A percentile compares a stretch with the other conserved stretches of the same genome.
Evolutionary conservation across 106 monocot genomes (phyloP).

Genomic region (Acorus calamus): DNA sequence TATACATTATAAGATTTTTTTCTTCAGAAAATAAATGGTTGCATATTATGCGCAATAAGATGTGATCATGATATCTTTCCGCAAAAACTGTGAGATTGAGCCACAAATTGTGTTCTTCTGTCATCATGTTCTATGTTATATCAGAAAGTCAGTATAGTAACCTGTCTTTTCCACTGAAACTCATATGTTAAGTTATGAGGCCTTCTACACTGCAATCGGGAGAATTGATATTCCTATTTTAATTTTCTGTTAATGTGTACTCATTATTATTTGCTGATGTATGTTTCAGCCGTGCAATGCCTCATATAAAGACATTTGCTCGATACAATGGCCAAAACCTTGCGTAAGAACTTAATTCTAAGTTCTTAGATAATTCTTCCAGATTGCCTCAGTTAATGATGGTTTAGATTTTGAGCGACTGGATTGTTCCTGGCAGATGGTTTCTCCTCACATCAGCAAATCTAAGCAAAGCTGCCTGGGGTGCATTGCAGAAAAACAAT

Average conservation of each 20-base stretch:
- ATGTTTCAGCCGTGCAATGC: slow-evolving; percentile 77
- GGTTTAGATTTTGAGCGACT: neutral
- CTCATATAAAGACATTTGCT: slow-evolving; percentile 91
- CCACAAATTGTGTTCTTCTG: too few species aligned
- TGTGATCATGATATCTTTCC: too few species aligned
- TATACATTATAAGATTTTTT: too few species aligned
- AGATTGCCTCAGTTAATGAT: too few species aligned
- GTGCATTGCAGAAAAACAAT: slow-evolving; percentile 88
- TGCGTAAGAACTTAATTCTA: slow-evolving; percentile 50
- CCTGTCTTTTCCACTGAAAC: too few species aligned
- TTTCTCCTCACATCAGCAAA: slow-evolving; percentile 93
- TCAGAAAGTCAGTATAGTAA: too few species aligned
- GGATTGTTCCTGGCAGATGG: slow-evolving; percentile 44
- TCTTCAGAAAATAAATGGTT: too few species aligned
- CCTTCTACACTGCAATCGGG: neutral
- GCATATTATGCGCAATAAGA: too few species aligned
- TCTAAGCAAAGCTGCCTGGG: slow-evolving; percentile 99
- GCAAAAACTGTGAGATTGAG: too few species aligned
- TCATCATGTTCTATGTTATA: too few species aligned
- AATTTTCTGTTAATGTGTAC: neutral
- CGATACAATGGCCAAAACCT: slow-evolving; percentile 79
- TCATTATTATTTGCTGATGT: slow-evolving; percentile 3
- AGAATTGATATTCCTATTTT: neutral
- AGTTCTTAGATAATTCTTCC: neutral
- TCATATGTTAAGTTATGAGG: too few species aligned